Conservation (phyloP, 2,329 filamentous ascomycete genomes). For the Chrysoporthe cubensis region DNA sequence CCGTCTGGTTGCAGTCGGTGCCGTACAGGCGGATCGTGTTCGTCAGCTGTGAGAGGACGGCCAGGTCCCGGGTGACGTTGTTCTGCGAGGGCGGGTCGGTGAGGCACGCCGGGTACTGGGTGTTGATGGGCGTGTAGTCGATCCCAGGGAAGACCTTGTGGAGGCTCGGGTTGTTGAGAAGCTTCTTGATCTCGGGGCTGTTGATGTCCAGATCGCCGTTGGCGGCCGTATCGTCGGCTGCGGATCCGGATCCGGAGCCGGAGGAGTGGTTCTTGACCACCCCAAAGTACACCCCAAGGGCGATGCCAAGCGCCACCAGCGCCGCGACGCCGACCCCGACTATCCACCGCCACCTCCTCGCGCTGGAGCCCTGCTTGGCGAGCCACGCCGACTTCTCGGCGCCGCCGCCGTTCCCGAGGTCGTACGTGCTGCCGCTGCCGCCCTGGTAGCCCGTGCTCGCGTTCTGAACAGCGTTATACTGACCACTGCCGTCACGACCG, state of each 20-base stretch:
- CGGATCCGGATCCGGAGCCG: constrained; percentile 53
- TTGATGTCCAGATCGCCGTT: constrained; percentile 76
- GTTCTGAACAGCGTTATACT: constrained; percentile 61
- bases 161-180: constrained; percentile 79
- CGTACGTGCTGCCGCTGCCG: constrained; percentile 38
- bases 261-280: constrained; percentile 61
- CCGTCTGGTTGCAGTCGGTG: constrained; percentile 95
- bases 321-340: constrained; percentile 67
- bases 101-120: constrained; percentile 85
- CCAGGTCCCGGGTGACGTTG: constrained; percentile 89
- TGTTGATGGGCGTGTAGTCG: constrained; percentile 91
- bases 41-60: constrained; percentile 86
- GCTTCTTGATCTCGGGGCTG: constrained; percentile 76
- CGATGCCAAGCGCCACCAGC: constrained; percentile 71
- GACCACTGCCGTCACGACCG: constrained; percentile 42
- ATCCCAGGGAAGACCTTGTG: constrained; percentile 95
- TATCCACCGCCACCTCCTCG: constrained; percentile 71
- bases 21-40: constrained; percentile 89
- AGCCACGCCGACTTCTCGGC: constrained; percentile 72
- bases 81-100: constrained; percentile 83
- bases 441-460: constrained; percentile 36
- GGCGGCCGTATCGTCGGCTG: constrained; percentile 59
- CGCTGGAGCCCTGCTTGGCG: constrained; percentile 59
- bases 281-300: constrained; percentile 75
- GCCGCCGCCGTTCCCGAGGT: constrained; percentile 33